Evolutionary conservation across 345 rosid species (phyloP), one percentile per base, ranked within the genome.

Genomic region (Litchi chinensis): DNA sequence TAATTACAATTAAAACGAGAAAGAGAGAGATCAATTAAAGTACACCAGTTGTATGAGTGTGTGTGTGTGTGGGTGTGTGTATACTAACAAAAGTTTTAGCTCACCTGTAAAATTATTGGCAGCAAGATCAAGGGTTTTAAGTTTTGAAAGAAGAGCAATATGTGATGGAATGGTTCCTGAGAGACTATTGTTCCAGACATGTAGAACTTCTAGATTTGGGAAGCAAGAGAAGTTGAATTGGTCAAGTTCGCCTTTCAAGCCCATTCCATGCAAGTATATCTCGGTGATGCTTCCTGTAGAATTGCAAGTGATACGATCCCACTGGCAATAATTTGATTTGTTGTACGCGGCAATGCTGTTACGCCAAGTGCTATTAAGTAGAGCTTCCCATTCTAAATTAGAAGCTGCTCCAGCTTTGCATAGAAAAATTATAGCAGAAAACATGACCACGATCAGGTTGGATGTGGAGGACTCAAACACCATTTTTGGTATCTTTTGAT

Each of bases 401-500:
- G 68, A 32, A 12, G 19, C n/a, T 65, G 68, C 43, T 32, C 11
- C 67, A 8, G 24, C 13, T 22, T 32, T 16, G 68, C 16, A 65
- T 28, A 24, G 8, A 32, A 65, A 13, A 19, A 28, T 3, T 43
- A 41, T 13, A 28, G 41, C 15, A 5, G 43, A 65, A 5, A 28
- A 4, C 19, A 28, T 0, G 10, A 65, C 8, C 37, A 32, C 2
- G 4, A 59, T 5, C 6, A 65, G 8, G 12, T 19, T 13, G 7
- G 10, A 65, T 15, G 9, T 65, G 19, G 7, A 28, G 41, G 68
- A 65, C 37, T 40, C 19, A 5, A 32, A 65, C 44, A 65, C 43
- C 68, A 65, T 65, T 5, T 32, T 65, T 13, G 37, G 37, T n/a
- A 37, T 65, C 22, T 65, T 64, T 32, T 40, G 70, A 89, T 92